A percentile compares a stretch with the other conserved stretches of the same genome.
Evolutionary conservation across 2,329 filamentous ascomycete genomes (phyloP).

Genomic region (Atkinsonella hypoxylon): DNA sequence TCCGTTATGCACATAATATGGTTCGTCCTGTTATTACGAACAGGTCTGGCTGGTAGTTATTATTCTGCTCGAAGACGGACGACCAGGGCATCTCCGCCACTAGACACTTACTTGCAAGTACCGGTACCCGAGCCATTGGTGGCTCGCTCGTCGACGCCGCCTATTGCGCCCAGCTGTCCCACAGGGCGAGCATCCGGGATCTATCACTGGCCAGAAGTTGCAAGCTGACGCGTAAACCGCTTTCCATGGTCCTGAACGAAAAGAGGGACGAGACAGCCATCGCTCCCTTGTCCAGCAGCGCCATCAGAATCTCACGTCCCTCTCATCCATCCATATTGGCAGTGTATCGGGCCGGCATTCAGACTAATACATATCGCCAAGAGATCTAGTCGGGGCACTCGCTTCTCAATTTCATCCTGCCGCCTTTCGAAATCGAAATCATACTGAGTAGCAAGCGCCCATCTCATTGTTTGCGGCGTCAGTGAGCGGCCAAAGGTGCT

Average conservation of each 20-base stretch:
- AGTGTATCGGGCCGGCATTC: background rate
- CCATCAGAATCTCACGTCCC: background rate
- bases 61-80: too few species aligned
- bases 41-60: too few species aligned
- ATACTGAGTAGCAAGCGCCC: too few species aligned
- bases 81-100: too few species aligned
- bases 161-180: constrained; percentile 5
- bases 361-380: background rate
- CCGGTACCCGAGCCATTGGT: constrained; percentile 2
- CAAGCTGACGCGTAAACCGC: constrained; percentile 28
- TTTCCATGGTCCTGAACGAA: constrained; percentile 4
- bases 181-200: background rate
- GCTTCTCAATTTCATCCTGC: background rate
- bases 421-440: too few species aligned
- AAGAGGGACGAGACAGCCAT: constrained; percentile 5
- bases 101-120: background rate
- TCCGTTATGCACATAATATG: background rate
- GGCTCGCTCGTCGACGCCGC: constrained; percentile 1
- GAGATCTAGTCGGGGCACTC: background rate
- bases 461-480: background rate
- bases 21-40: too few species aligned
- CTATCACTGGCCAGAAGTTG: constrained; percentile 18
- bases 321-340: constrained; percentile 2
- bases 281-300: background rate
- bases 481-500: background rate